Evolutionary conservation across 2,329 filamentous ascomycete genomes (phyloP).

Genomic region (Canariomyces notabilis): DNA sequence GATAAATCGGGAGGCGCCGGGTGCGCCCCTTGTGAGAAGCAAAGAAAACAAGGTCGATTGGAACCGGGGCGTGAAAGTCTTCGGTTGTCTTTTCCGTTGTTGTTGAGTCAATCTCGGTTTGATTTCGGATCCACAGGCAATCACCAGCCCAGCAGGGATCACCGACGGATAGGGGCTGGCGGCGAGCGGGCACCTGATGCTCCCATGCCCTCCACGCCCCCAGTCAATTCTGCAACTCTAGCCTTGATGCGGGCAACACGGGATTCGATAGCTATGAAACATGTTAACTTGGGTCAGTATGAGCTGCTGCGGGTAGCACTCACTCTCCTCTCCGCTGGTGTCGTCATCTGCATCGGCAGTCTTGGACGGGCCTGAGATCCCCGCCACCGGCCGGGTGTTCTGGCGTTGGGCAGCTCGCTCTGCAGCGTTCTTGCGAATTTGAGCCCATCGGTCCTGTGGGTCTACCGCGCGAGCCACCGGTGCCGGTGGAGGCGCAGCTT

Average conservation of each 20-base stretch:
- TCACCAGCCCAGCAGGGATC: not conserved
- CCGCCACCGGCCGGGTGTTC: constrained; percentile 49
- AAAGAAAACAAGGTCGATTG: constrained; percentile 10
- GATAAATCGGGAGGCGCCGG: not conserved
- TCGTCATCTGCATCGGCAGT: constrained; percentile 69
- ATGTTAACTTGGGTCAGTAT: constrained; percentile 15
- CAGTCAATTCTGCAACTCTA: constrained; percentile 88
- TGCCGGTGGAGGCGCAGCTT: constrained; percentile 31
- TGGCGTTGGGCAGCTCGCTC: constrained; percentile 65
- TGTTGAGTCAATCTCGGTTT: constrained; percentile 7
- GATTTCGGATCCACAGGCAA: not conserved
- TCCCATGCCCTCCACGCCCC: constrained; percentile 63
- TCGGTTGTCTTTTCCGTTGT: constrained; percentile 1
- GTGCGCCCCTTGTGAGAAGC: constrained; percentile 4
- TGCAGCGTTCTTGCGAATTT: constrained; percentile 91
- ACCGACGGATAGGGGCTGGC: constrained; percentile 29
- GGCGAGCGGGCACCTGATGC: constrained; percentile 33
- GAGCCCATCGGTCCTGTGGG: constrained; percentile 80
- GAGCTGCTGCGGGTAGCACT: constrained; percentile 43
- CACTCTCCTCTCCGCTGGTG: constrained; percentile 92
- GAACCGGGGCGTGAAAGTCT: constrained; percentile 6
- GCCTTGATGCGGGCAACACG: constrained; percentile 97
- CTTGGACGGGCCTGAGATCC: constrained; percentile 45
- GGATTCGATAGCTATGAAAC: constrained; percentile 77
- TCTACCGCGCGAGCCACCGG: constrained; percentile 8